Conservation (phyloP, 2,329 filamentous ascomycete species). For the Alternaria rosae region DNA sequence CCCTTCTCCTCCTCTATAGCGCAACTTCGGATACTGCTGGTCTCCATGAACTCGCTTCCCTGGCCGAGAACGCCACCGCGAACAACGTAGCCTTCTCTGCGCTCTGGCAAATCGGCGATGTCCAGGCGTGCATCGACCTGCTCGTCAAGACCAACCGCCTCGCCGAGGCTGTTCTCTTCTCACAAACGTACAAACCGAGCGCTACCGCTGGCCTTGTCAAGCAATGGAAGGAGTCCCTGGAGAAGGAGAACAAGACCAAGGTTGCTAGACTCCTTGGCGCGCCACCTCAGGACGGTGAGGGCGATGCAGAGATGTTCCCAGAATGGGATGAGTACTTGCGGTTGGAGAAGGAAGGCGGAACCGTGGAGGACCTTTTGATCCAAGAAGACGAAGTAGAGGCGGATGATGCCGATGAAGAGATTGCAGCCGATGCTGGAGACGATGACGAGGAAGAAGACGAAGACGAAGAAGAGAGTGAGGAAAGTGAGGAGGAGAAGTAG, state of each 20-base stretch:
- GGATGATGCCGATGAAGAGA: constrained; percentile 44
- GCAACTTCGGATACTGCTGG: constrained; percentile 82
- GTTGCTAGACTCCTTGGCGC: constrained; percentile 84
- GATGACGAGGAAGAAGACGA: constrained; percentile 37
- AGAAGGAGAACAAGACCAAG: constrained; percentile 84
- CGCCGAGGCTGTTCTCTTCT: constrained; percentile 88
- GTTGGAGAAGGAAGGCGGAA: constrained; percentile 75
- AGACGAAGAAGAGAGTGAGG: constrained; percentile 25
- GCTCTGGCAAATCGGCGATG: constrained; percentile 84
- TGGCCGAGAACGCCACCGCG: constrained; percentile 77
- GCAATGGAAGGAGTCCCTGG: constrained; percentile 83
- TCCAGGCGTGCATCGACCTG: constrained; percentile 81
- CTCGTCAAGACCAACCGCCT: constrained; percentile 79
- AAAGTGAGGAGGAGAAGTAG: constrained; percentile 4
- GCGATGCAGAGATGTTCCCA: constrained; percentile 84
- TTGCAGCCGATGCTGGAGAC: constrained; percentile 40
- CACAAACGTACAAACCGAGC: constrained; percentile 94
- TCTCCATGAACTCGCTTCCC: constrained; percentile 72
- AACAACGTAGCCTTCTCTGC: constrained; percentile 95
- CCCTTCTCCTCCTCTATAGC: constrained; percentile 85
- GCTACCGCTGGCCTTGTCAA: constrained; percentile 71
- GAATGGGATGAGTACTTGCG: constrained; percentile 93
- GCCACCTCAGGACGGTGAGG: constrained; percentile 70
- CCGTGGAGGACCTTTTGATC: constrained; percentile 48
- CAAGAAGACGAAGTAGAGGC: constrained; percentile 44